phyloP scores from a whole-genome alignment of 2,329 filamentous ascomycete genomes.

The Camillea tinctor region DNA sequence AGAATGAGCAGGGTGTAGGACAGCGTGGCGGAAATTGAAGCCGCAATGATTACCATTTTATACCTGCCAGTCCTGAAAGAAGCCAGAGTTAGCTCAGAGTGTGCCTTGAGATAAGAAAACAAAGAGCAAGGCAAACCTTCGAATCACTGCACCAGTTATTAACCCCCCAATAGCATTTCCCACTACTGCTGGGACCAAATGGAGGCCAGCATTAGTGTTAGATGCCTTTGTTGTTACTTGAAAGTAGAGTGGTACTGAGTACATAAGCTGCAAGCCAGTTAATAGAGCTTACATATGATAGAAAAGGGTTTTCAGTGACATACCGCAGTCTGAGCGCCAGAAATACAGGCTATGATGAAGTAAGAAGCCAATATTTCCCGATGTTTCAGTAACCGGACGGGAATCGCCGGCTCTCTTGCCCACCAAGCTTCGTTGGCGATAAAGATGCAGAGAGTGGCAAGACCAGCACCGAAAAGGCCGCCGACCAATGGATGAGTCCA shows the following conservation, averaged over 20 bases:
- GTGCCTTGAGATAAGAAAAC: too few species aligned
- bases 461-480: constrained; percentile 31
- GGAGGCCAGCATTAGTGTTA: constrained; percentile 56
- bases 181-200: constrained; percentile 65
- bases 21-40: constrained; percentile 43
- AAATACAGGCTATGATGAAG: constrained; percentile 51
- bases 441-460: constrained; percentile 33
- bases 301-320: constrained; percentile 18
- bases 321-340: constrained; percentile 57
- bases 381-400: constrained; percentile 51
- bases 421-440: constrained; percentile 39
- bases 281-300: background rate
- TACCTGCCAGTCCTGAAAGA: constrained; percentile 55
- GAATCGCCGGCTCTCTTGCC: constrained; percentile 57
- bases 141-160: constrained; percentile 56
- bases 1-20: constrained; percentile 53
- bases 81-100: background rate
- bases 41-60: constrained; percentile 54
- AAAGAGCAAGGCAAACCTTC: constrained; percentile 31
- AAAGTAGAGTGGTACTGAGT: constrained; percentile 67
- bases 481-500: constrained; percentile 38
- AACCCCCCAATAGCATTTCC: constrained; percentile 67
- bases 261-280: constrained; percentile 56
- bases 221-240: constrained; percentile 59
- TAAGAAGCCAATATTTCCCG: constrained; percentile 54